These are phyloP conservation scores for Calonectria hawksworthii DNA, from an alignment of 2,329 filamentous ascomycete genomes.

Conservation along the genomic window DNA sequence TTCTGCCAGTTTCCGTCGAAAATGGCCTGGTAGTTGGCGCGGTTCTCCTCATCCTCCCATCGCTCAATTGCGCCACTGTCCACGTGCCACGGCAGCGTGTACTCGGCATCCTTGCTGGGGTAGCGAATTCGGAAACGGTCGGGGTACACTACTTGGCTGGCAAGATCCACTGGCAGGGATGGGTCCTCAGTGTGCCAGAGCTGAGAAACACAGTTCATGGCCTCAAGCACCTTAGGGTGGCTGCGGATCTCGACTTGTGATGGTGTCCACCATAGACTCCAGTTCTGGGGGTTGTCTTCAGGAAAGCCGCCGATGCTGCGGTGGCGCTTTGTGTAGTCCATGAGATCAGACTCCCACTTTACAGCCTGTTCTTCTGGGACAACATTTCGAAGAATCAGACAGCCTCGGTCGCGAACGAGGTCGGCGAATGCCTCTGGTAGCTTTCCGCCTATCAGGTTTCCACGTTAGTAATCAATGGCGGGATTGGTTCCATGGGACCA, in stretches of 20 bases:
- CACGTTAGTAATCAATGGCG: background rate
- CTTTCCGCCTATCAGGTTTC: background rate
- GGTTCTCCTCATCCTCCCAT: conserved; percentile 77
- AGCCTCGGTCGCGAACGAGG: conserved; percentile 1
- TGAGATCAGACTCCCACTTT: conserved; percentile 12
- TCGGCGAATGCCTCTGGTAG: background rate
- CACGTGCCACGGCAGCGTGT: conserved; percentile 73
- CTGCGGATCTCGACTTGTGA: conserved; percentile 17
- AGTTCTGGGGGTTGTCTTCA: conserved; percentile 9
- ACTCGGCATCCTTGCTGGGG: conserved; percentile 45
- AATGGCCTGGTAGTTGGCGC: conserved; percentile 74
- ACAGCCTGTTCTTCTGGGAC: background rate
- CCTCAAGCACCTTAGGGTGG: conserved; percentile 15
- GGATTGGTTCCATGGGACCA: too few relatives aligned
- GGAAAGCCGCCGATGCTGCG: conserved; percentile 27
- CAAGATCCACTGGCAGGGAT: background rate
- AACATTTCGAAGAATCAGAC: background rate
- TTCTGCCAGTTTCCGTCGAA: conserved; percentile 81
- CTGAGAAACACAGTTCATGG: conserved; percentile 16
- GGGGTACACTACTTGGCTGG: conserved; percentile 43
- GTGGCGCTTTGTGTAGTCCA: conserved; percentile 38
- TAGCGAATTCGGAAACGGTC: conserved; percentile 74
- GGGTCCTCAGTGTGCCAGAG: conserved; percentile 9
- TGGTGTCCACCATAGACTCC: conserved; percentile 14
- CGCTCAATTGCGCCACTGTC: conserved; percentile 79